Percentiles rank a stretch among this genome's conserved stretches.
phyloP scores from a whole-genome alignment of 768 basidiomycete genomes.

The Tylopilus plumbeoviolaceoides region DNA sequence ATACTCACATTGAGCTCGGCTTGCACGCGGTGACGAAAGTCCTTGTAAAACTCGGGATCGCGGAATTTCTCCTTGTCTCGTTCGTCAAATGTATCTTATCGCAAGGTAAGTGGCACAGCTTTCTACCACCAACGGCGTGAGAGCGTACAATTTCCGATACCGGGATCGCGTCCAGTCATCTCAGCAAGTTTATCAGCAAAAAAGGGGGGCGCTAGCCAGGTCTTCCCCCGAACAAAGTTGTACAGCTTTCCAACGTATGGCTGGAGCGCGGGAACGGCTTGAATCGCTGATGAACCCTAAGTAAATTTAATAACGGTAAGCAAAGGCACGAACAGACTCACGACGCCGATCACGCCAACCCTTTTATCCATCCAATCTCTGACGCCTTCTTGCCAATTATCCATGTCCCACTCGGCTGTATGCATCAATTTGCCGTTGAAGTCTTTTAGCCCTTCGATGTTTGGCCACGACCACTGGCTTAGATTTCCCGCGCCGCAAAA shows the following conservation, averaged over 20 bases:
- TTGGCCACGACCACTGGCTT: constrained; percentile 65
- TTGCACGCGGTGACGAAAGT: constrained; percentile 48
- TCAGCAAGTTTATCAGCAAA: constrained; percentile 37
- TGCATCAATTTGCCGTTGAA: constrained; percentile 61
- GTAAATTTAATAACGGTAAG: not conserved
- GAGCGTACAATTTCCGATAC: constrained; percentile 40
- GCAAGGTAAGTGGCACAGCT: not conserved
- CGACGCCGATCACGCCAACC: constrained; percentile 60
- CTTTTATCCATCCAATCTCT: constrained; percentile 48
- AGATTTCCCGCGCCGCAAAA: constrained; percentile 51
- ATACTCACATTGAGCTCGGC: constrained; percentile 37
- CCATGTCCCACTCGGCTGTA: constrained; percentile 57
- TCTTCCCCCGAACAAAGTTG: constrained; percentile 58
- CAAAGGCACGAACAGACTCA: constrained; percentile 16
- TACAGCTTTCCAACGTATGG: constrained; percentile 44
- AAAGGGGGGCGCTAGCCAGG: constrained; percentile 52
- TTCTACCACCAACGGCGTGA: not conserved
- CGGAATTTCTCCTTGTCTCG: constrained; percentile 47
- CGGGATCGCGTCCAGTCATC: constrained; percentile 34
- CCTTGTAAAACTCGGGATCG: constrained; percentile 45
- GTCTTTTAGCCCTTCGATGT: constrained; percentile 51
- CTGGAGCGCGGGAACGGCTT: constrained; percentile 56
- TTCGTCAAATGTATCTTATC: constrained; percentile 39
- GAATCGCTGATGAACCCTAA: constrained; percentile 61
- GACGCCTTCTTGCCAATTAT: constrained; percentile 43